A percentile compares a stretch with the other conserved stretches of the same genome.
Evolutionary conservation across 2,329 filamentous ascomycete genomes (phyloP).

Genomic region (Aspergillus aculeatus): DNA sequence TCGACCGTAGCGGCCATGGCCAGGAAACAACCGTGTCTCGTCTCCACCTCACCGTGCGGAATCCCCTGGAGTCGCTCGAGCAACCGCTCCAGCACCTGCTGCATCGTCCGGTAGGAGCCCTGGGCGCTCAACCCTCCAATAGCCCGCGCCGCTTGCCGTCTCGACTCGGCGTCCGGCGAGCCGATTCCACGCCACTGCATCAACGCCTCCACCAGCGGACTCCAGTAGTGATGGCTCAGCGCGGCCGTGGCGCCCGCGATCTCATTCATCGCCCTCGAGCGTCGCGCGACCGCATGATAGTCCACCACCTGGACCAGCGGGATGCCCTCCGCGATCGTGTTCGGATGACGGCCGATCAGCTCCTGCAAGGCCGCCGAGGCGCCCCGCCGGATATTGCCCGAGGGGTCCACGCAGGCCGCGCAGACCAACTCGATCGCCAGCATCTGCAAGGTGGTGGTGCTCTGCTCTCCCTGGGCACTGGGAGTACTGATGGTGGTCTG

Average conservation of each 20-base stretch:
- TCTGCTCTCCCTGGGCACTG: slow-evolving; percentile 29
- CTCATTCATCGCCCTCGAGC: slow-evolving; percentile 75
- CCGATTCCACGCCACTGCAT: slow-evolving; percentile 86
- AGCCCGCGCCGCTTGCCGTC: slow-evolving; percentile 68
- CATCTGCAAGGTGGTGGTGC: slow-evolving; percentile 61
- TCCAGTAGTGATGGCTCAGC: slow-evolving; percentile 65
- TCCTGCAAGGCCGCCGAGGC: slow-evolving; percentile 93
- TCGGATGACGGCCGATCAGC: slow-evolving; percentile 86
- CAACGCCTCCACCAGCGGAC: slow-evolving; percentile 67
- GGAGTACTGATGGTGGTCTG: slow-evolving; percentile 30
- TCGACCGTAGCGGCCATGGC: slow-evolving; percentile 41
- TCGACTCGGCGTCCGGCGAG: slow-evolving; percentile 70
- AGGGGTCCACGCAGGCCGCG: slow-evolving; percentile 80
- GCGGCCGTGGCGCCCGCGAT: slow-evolving; percentile 68
- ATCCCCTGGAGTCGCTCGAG: slow-evolving; percentile 37
- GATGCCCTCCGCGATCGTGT: slow-evolving; percentile 79
- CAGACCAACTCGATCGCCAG: slow-evolving; percentile 79
- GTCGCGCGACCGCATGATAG: slow-evolving; percentile 88
- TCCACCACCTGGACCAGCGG: slow-evolving; percentile 84
- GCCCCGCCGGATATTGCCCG: slow-evolving; percentile 89
- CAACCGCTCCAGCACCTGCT: slow-evolving; percentile 33
- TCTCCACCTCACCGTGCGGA: slow-evolving; percentile 41
- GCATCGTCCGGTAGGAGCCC: slow-evolving; percentile 30
- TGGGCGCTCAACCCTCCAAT: slow-evolving; percentile 56
- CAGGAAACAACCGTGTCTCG: slow-evolving; percentile 46